Percentiles rank a stretch among this genome's conserved stretches.
Conservation (phyloP, 2,329 filamentous ascomycete species). For the Pseudogymnoascus sp. region DNA sequence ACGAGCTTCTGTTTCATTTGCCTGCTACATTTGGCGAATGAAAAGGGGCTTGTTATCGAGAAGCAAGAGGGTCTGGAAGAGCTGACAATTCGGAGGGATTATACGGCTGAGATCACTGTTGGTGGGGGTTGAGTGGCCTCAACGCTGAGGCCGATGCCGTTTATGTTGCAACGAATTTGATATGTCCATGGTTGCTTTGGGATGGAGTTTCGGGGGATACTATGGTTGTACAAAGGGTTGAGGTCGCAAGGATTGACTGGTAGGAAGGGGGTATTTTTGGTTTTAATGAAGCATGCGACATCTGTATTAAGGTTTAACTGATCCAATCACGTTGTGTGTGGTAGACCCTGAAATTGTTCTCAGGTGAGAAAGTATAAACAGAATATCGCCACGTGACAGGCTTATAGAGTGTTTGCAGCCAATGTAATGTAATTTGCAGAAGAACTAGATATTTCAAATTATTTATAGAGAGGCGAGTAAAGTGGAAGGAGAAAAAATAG, state of each 20-base stretch:
- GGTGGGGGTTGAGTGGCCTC: slow-evolving; percentile 19
- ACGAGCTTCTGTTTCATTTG: slow-evolving; percentile 91
- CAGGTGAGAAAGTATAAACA: not conserved
- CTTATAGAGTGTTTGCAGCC: not conserved
- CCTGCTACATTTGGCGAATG: slow-evolving; percentile 67
- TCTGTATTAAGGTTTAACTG: slow-evolving; percentile 2
- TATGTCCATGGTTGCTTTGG: slow-evolving; percentile 4
- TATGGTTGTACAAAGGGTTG: slow-evolving; percentile 1
- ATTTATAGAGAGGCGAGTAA: not conserved
- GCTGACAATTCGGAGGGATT: slow-evolving; percentile 56
- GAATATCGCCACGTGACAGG: not conserved
- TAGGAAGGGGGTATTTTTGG: not conserved
- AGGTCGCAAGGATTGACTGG: not conserved
- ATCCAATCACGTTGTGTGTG: not conserved
- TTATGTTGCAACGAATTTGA: slow-evolving; percentile 7
- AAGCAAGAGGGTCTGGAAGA: slow-evolving; percentile 47
- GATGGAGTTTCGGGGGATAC: not conserved
- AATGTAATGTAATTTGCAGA: not conserved
- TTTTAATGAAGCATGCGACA: slow-evolving; percentile 9
- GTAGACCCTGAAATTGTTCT: not conserved
- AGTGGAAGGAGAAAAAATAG: not conserved
- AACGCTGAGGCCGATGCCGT: not conserved
- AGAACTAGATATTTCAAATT: not conserved
- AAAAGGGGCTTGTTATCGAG: slow-evolving; percentile 63
- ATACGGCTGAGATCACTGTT: slow-evolving; percentile 50